Conservation (phyloP, 169 alveolate species). For the Hepatocystis sp. region DNA sequence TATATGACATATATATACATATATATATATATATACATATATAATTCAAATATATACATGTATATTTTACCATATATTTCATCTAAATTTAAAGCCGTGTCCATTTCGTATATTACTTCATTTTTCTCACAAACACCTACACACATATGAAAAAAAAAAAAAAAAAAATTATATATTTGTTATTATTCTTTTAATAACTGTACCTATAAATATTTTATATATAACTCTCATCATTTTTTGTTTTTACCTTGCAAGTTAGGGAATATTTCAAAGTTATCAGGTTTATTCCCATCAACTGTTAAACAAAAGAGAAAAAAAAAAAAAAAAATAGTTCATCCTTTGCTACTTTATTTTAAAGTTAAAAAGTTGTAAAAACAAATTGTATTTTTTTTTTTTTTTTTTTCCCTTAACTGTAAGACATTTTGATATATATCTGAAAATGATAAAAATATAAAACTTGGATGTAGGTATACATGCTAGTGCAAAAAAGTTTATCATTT, state of each 20-base stretch:
- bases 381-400: constrained; percentile 16
- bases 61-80: constrained; percentile 47
- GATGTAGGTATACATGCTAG: not conserved
- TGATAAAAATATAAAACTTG: constrained; percentile 2
- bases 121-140: constrained; percentile 72
- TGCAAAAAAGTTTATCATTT: too few relatives aligned
- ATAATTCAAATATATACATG: not conserved
- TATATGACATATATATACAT: too few relatives aligned
- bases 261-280: constrained; percentile 50
- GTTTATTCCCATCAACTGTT: constrained; percentile 47
- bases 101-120: constrained; percentile 51
- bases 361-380: not conserved
- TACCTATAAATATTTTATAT: too few relatives aligned
- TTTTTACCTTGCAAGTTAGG: constrained; percentile 70
- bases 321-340: not conserved
- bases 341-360: constrained; percentile 6
- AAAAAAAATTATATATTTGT: not conserved
- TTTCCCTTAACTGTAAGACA: constrained; percentile 65
- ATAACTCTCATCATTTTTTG: constrained; percentile 6
- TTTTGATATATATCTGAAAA: constrained; percentile 69
- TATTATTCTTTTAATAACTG: constrained; percentile 3
- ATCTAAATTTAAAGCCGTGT: constrained; percentile 36
- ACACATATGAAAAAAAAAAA: constrained; percentile 1
- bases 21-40: too few relatives aligned
- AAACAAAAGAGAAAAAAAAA: constrained; percentile 2